Evolutionary conservation across 2,329 filamentous ascomycete genomes (phyloP).

Genomic region (Colletotrichum aenigma): DNA sequence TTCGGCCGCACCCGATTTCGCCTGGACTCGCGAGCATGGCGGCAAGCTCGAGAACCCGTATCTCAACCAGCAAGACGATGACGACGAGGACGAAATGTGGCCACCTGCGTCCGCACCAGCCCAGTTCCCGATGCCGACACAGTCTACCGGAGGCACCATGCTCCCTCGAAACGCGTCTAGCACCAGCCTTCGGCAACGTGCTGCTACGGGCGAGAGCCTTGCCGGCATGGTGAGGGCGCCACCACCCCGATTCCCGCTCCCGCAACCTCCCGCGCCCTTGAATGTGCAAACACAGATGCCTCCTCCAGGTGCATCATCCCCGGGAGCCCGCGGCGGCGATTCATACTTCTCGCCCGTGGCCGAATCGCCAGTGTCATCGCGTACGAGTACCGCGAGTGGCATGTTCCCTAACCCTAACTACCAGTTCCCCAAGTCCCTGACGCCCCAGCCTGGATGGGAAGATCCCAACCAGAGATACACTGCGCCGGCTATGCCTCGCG

Average conservation of each 20-base stretch:
- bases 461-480: conserved; percentile 84
- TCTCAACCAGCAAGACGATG: conserved; percentile 65
- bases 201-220: conserved; percentile 75
- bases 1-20: conserved; percentile 73
- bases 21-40: conserved; percentile 74
- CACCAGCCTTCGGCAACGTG: conserved; percentile 75
- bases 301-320: conserved; percentile 54
- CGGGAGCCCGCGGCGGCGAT: conserved; percentile 67
- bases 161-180: conserved; percentile 72
- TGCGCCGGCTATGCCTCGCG: conserved; percentile 83
- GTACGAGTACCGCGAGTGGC: conserved; percentile 76
- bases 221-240: conserved; percentile 62
- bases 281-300: conserved; percentile 68
- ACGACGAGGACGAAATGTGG: conserved; percentile 60
- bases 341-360: conserved; percentile 92
- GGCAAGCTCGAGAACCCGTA: conserved; percentile 82
- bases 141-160: conserved; percentile 42
- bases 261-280: conserved; percentile 60
- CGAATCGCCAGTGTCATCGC: conserved; percentile 78
- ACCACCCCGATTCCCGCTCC: conserved; percentile 75
- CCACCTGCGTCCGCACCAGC: conserved; percentile 36
- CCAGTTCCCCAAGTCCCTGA: conserved; percentile 76
- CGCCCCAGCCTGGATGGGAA: conserved; percentile 69
- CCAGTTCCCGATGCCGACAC: conserved; percentile 35
- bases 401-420: conserved; percentile 65